These are phyloP conservation scores for Didymellaceae sp. DNA, from an alignment of 2,329 filamentous ascomycete genomes.

Conservation along the genomic window DNA sequence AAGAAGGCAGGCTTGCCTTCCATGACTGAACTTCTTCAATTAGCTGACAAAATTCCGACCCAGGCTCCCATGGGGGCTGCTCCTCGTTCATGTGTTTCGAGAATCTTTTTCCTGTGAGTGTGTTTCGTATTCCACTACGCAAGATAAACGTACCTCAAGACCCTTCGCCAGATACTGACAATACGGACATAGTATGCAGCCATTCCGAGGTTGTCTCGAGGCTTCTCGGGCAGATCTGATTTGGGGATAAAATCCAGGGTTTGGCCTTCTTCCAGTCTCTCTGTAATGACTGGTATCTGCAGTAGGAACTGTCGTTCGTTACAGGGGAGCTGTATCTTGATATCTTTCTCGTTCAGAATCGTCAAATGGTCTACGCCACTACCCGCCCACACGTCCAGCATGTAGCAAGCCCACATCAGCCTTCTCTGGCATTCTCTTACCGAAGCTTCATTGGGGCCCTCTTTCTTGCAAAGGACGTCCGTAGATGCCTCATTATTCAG, in stretches of 20 bases:
- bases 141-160: slow-evolving; percentile 30
- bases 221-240: slow-evolving; percentile 37
- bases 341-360: slow-evolving; percentile 41
- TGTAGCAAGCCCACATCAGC: slow-evolving; percentile 46
- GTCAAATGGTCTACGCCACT: slow-evolving; percentile 44
- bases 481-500: slow-evolving; percentile 40
- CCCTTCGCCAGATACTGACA: slow-evolving; percentile 42
- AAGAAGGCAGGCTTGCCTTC: slow-evolving; percentile 39
- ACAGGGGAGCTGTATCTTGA: slow-evolving; percentile 44
- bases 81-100: slow-evolving; percentile 44
- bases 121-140: too few species aligned
- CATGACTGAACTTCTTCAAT: slow-evolving; percentile 36
- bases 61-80: slow-evolving; percentile 37
- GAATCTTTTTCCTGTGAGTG: slow-evolving; percentile 23
- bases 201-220: slow-evolving; percentile 42
- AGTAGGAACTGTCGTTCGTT: slow-evolving; percentile 42
- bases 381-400: slow-evolving; percentile 46
- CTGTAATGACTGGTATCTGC: slow-evolving; percentile 41
- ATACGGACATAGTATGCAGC: slow-evolving; percentile 43
- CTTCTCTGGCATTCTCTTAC: slow-evolving; percentile 38
- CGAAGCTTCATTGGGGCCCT: slow-evolving; percentile 39
- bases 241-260: slow-evolving; percentile 34
- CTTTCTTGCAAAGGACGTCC: slow-evolving; percentile 37
- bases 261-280: slow-evolving; percentile 33
- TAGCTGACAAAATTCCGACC: slow-evolving; percentile 36